Evolutionary conservation across 2,329 filamentous ascomycete genomes (phyloP), one percentile per base, ranked within the genome.

Genomic region (Achaetomium macrosporum): DNA sequence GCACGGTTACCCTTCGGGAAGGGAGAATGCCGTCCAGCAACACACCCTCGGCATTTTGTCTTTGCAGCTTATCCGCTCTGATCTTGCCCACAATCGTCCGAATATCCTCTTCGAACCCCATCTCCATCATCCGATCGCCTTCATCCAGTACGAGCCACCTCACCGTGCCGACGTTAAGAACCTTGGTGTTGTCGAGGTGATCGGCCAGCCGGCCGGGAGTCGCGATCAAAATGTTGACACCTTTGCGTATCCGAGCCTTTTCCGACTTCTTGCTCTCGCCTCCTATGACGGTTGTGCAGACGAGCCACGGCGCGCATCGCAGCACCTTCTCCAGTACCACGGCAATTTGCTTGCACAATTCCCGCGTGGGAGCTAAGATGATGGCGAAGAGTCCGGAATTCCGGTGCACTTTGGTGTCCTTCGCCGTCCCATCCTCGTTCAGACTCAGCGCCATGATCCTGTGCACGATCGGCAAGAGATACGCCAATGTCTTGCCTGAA

Each of bases 401-500:
- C 59, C 93, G 79, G 63, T 90, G 85, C 42, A 96, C 81, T 61
- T 79, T 75, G 29, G 66, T 68, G n/a, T 63, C 73, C 63, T 61
- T 73, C 33, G 67, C 59, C 51, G 68, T 65, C 15, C 71, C 73
- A 63, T 78, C 73, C 47, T 76, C 68, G 59, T 73, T 65, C 68
- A 80, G 60, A 76, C 88, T 84, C 30, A 97, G 77, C 13, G 84
- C 79, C 69, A 96, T 82, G 17, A 99, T 86, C 20, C 90, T 81
- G 66, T 99, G 89, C 19, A 99, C 84, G 43, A 99, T 87, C 1
- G 93, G 93, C 7, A 99, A 73, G 5, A 99, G 77, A 67, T 99
- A 99, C n/a, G 93, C 89, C 55, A 99, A 73, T 0, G 93, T 99
- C 73, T 99, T 99, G 71, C 93, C 93, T 0, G 93, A 99, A 61